phyloP scores from a whole-genome alignment of 1,284 basidiomycete genomes.

The Neotropicomus parvogracilis region DNA sequence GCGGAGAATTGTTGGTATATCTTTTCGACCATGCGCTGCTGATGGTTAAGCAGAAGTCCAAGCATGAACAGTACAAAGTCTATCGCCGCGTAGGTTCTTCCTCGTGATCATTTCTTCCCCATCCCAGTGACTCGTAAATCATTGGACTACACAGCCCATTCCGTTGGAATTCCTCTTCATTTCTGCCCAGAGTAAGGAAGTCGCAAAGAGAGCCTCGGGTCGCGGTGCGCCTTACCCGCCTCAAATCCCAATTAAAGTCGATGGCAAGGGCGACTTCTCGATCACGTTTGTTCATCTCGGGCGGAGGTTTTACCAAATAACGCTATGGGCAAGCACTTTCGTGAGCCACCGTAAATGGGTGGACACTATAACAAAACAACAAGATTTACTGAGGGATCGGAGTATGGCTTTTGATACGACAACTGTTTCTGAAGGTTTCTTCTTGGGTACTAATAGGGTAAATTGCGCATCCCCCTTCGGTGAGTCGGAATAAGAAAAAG shows the following conservation, averaged over 20 bases:
- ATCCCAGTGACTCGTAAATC: conserved; percentile 8
- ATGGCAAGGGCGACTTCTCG: conserved; percentile 85
- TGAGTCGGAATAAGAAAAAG: conserved; percentile 45
- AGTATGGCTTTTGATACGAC: conserved; percentile 88
- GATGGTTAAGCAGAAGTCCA: conserved; percentile 93
- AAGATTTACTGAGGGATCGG: conserved; percentile 79
- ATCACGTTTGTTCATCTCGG: conserved; percentile 94
- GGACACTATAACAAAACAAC: conserved; percentile 88
- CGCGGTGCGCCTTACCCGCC: conserved; percentile 50
- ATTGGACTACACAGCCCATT: conserved; percentile 64
- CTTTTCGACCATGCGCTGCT: conserved; percentile 96
- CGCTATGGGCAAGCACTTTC: conserved; percentile 89
- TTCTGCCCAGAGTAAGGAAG: conserved; percentile 50
- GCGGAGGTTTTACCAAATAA: conserved; percentile 88
- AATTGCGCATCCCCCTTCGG: conserved; percentile 95
- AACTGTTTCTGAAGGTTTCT: conserved; percentile 85
- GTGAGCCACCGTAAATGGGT: conserved; percentile 92
- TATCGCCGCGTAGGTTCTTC: conserved; percentile 75
- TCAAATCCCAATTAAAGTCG: conserved; percentile 50
- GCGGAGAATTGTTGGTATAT: conserved; percentile 89
- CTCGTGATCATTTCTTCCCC: background rate
- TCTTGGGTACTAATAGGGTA: conserved; percentile 78
- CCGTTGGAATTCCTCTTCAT: conserved; percentile 92
- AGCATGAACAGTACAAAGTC: conserved; percentile 91
- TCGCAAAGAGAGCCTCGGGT: conserved; percentile 49